A percentile compares a stretch with the other conserved stretches of the same genome.
Conservation (phyloP, 1,284 basidiomycete genomes). For the Grifola frondosa region DNA sequence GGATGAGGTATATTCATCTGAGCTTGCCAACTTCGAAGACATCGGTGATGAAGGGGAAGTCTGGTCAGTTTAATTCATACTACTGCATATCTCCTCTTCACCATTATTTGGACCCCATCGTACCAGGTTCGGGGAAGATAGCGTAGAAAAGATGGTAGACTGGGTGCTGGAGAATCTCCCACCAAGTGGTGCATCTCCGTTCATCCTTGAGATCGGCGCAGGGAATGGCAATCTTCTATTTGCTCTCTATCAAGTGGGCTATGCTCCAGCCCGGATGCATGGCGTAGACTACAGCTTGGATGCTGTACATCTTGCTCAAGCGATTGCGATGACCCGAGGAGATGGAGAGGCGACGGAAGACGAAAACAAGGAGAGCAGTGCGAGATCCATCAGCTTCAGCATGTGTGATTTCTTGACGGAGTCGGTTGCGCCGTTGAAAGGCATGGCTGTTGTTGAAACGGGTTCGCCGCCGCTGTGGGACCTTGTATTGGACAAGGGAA, state of each 20-base stretch:
- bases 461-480: slow-evolving; percentile 47
- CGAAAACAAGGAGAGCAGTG: slow-evolving; percentile 3
- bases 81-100: neutral
- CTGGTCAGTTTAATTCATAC: slow-evolving; percentile 52
- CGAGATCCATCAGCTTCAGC: slow-evolving; percentile 43
- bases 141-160: slow-evolving; percentile 78
- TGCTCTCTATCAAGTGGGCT: slow-evolving; percentile 68
- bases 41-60: slow-evolving; percentile 88
- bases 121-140: slow-evolving; percentile 83
- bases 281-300: slow-evolving; percentile 84
- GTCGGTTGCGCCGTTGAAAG: slow-evolving; percentile 33
- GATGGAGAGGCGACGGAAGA: slow-evolving; percentile 5
- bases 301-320: slow-evolving; percentile 61
- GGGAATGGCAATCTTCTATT: slow-evolving; percentile 87
- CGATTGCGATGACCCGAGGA: slow-evolving; percentile 49
- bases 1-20: slow-evolving; percentile 70
- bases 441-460: slow-evolving; percentile 14
- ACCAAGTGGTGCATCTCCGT: slow-evolving; percentile 41
- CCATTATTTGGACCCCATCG: neutral
- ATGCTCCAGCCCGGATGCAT: slow-evolving; percentile 50
- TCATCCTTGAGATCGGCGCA: slow-evolving; percentile 74
- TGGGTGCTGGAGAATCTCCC: slow-evolving; percentile 60
- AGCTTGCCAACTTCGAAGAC: slow-evolving; percentile 76
- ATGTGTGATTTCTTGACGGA: slow-evolving; percentile 62
- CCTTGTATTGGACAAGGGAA: slow-evolving; percentile 76